These are phyloP conservation scores for Blastocystis sp. DNA, from an alignment of 352 stramenopile genomes.

Conservation along the genomic window DNA sequence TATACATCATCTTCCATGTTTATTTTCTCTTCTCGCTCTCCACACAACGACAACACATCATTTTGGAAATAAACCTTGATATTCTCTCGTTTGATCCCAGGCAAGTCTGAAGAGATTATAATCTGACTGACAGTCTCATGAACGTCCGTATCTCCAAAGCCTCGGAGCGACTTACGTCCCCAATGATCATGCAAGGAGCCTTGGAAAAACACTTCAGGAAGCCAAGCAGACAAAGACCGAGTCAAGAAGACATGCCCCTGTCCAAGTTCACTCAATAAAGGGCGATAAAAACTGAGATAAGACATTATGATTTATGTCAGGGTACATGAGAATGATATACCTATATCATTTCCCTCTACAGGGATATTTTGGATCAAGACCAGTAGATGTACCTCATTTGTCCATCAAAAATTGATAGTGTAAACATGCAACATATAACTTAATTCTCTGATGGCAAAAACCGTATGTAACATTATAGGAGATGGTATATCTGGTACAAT, in stretches of 20 bases:
- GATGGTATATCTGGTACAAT: constrained; percentile 32
- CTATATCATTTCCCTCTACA: too few species aligned
- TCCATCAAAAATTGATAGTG: neutral
- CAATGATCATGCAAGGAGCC: constrained; percentile 18
- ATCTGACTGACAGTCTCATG: neutral
- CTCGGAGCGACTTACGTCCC: neutral
- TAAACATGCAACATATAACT: neutral
- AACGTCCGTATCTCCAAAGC: constrained; percentile 34
- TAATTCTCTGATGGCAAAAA: constrained; percentile 31
- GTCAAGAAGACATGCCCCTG: neutral
- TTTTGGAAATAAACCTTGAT: neutral
- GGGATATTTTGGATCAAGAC: too few species aligned
- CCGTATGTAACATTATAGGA: constrained; percentile 15
- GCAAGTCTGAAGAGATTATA: neutral
- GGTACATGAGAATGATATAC: neutral
- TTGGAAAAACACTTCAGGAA: neutral
- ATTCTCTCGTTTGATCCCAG: neutral
- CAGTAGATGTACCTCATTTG: neutral
- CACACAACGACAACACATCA: neutral
- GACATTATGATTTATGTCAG: neutral
- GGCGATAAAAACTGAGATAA: constrained; percentile 37
- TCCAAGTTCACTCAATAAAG: neutral
- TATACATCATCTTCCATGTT: neutral
- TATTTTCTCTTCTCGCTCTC: neutral
- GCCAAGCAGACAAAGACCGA: neutral